A percentile compares a stretch with the other conserved stretches of the same genome.
Conservation (phyloP, 768 basidiomycete species). For the Xerocomellus intermedius region DNA sequence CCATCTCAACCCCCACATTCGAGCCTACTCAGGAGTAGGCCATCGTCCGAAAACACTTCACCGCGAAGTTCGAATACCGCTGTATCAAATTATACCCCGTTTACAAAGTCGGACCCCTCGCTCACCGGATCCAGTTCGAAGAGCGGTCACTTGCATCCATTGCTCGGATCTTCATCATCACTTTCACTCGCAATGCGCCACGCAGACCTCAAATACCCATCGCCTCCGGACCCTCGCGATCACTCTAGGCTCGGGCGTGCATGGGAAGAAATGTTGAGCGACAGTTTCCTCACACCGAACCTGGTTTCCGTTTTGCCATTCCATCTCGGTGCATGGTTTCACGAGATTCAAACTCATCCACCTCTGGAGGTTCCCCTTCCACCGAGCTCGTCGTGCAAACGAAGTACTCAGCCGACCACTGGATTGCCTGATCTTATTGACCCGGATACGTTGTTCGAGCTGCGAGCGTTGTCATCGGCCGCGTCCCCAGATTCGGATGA, state of each 20-base stretch:
- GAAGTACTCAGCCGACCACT: constrained; percentile 12
- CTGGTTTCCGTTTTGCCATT: constrained; percentile 63
- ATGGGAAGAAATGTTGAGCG: constrained; percentile 67
- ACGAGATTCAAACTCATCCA: constrained; percentile 48
- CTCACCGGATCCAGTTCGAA: constrained; percentile 14
- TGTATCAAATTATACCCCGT: constrained; percentile 17
- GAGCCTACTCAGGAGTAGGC: constrained; percentile 3
- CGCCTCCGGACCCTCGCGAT: constrained; percentile 50
- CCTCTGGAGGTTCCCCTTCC: constrained; percentile 55
- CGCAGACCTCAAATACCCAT: constrained; percentile 5
- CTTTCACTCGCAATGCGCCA: constrained; percentile 22
- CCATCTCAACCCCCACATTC: constrained; percentile 39
- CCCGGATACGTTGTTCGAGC: constrained; percentile 32
- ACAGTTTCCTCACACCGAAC: constrained; percentile 53
- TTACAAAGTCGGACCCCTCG: constrained; percentile 25
- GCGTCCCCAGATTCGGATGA: constrained; percentile 29
- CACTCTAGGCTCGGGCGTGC: constrained; percentile 59
- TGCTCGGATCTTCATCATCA: constrained; percentile 18
- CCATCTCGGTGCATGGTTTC: constrained; percentile 59
- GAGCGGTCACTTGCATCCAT: constrained; percentile 8
- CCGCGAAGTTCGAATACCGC: constrained; percentile 30
- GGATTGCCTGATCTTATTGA: constrained; percentile 25
- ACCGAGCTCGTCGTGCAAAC: constrained; percentile 40
- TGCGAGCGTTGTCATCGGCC: constrained; percentile 26
- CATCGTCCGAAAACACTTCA: constrained; percentile 24